Evolutionary conservation across 1,284 basidiomycete genomes (phyloP).

Genomic region (Ceratobasidium sp.): DNA sequence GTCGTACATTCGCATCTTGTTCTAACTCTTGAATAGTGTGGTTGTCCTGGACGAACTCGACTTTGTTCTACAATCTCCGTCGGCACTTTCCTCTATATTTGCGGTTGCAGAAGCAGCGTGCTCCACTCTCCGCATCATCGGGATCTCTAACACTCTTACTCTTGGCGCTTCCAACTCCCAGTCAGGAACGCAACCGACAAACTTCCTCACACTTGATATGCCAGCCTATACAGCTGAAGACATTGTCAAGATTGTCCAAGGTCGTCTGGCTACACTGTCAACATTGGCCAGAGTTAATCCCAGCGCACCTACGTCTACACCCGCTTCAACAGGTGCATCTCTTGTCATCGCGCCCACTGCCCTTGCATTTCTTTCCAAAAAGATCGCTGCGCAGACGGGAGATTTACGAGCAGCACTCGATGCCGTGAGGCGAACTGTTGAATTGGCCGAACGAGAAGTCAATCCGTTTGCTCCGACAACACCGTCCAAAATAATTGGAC

Average conservation of each 20-base stretch:
- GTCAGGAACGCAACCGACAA: conserved; percentile 9
- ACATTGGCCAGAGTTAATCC: conserved; percentile 46
- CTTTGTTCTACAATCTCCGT: conserved; percentile 66
- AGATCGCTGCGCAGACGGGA: conserved; percentile 76
- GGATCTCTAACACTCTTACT: conserved; percentile 84
- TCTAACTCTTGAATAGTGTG: conserved; percentile 56
- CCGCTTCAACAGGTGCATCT: conserved; percentile 47
- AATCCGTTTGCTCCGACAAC: conserved; percentile 32
- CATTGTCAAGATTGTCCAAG: conserved; percentile 67
- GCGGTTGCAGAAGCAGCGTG: conserved; percentile 62
- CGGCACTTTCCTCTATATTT: conserved; percentile 67
- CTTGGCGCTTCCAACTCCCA: conserved; percentile 59
- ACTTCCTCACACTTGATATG: conserved; percentile 69
- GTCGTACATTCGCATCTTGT: conserved; percentile 1
- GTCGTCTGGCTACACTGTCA: conserved; percentile 59
- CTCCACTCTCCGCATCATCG: conserved; percentile 66
- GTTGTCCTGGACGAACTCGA: conserved; percentile 82
- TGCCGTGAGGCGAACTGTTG: conserved; percentile 77
- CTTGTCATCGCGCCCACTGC: conserved; percentile 68
- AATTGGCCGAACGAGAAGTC: conserved; percentile 56
- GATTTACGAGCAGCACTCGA: conserved; percentile 79
- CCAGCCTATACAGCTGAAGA: conserved; percentile 73
- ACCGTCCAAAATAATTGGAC: conserved; percentile 24
- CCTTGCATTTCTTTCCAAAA: conserved; percentile 73
- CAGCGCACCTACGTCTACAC: conserved; percentile 42